Evolutionary conservation across 2,329 filamentous ascomycete species (phyloP).

Genomic region (Xylariaceae sp.): DNA sequence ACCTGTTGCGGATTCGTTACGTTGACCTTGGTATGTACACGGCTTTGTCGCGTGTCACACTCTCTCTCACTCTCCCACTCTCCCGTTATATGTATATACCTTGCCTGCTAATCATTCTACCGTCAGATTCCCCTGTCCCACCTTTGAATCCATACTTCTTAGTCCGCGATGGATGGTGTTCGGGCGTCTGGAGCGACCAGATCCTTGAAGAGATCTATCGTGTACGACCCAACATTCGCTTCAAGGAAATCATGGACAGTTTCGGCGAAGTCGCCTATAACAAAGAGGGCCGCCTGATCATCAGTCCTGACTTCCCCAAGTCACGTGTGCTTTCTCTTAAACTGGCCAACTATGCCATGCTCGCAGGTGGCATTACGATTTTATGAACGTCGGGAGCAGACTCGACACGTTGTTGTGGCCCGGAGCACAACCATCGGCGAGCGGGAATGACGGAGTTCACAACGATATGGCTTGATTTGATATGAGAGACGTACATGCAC

Average conservation of each 20-base stretch:
- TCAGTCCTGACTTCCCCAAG: conserved; percentile 51
- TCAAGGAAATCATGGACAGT: conserved; percentile 58
- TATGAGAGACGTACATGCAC: not conserved
- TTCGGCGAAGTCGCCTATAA: conserved; percentile 56
- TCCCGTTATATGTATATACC: not conserved
- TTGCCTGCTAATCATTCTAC: conserved; percentile 12
- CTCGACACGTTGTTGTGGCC: not conserved
- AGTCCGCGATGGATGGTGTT: conserved; percentile 54
- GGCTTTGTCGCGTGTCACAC: not conserved
- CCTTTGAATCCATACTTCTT: conserved; percentile 69
- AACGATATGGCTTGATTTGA: not conserved
- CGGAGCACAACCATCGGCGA: not conserved
- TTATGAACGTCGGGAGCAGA: conserved; percentile 21
- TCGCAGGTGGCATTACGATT: conserved; percentile 38
- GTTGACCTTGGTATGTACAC: conserved; percentile 58
- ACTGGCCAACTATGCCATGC: conserved; percentile 51
- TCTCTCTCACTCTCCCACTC: not conserved
- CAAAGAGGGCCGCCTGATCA: conserved; percentile 55
- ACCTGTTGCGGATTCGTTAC: conserved; percentile 65
- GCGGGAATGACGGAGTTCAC: not conserved
- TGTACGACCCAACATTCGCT: conserved; percentile 53
- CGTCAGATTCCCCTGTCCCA: conserved; percentile 60
- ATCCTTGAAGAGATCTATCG: conserved; percentile 58
- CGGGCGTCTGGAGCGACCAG: conserved; percentile 65
- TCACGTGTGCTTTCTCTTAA: conserved; percentile 52